Evolutionary conservation across 129 eudicot genomes (phyloP).

Genomic region (Saposhnikovia divaricata): DNA sequence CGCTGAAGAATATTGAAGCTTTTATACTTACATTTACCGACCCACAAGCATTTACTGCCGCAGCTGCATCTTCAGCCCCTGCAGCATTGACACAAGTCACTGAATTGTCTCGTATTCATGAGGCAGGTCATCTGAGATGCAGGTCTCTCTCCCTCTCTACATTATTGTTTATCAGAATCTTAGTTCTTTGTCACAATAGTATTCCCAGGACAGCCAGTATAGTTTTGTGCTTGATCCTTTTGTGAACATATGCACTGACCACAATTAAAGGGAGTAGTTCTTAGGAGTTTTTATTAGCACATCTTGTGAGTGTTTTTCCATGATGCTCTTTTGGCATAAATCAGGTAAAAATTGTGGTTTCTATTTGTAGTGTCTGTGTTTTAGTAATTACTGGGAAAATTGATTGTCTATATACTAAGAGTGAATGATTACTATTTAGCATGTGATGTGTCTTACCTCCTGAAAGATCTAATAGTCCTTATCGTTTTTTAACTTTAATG

Average conservation of each 20-base stretch:
- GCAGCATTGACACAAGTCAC: conserved; percentile 74
- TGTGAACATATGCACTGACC: background rate
- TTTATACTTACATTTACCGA: conserved; percentile 69
- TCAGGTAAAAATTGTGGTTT: background rate
- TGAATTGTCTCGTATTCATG: conserved; percentile 79
- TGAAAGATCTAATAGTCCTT: background rate
- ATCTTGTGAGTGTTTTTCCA: background rate
- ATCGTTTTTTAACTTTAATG: background rate
- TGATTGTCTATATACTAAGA: background rate
- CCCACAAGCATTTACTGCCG: conserved; percentile 79
- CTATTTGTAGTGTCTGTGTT: background rate
- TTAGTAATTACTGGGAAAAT: background rate
- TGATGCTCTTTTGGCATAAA: background rate
- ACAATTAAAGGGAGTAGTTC: background rate
- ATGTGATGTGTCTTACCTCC: background rate
- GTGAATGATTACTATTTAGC: background rate
- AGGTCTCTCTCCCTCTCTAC: conserved; percentile 41
- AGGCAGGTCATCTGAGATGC: conserved; percentile 97
- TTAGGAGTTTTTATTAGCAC: background rate
- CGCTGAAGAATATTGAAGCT: conserved; percentile 77
- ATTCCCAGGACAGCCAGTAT: background rate
- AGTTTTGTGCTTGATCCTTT: background rate
- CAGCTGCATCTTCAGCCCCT: conserved; percentile 76
- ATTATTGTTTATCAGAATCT: background rate
- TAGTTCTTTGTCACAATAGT: background rate